phyloP scores from a whole-genome alignment of 768 basidiomycete species.

The Dioszegia crocea region DNA sequence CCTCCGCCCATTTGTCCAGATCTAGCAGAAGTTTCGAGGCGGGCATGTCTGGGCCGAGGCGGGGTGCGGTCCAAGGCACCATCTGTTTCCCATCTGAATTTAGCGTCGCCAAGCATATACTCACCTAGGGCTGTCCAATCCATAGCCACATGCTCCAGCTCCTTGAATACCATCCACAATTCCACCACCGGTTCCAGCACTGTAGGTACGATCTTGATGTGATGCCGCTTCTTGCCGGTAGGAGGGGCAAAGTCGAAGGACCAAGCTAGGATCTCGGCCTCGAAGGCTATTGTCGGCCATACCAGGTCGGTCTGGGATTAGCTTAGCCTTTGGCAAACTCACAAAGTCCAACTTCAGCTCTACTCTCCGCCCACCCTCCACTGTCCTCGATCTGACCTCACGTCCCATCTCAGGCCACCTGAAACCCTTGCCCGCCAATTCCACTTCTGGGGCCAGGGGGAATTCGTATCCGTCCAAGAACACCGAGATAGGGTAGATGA shows the following conservation, averaged over 20 bases:
- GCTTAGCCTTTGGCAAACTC: conserved; percentile 26
- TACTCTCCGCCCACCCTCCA: conserved; percentile 15
- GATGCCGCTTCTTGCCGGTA: conserved; percentile 69
- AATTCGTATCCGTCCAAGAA: conserved; percentile 83
- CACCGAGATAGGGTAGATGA: conserved; percentile 53
- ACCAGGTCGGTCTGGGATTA: conserved; percentile 26
- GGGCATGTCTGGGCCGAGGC: conserved; percentile 45
- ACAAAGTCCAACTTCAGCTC: conserved; percentile 38
- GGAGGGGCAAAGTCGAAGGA: conserved; percentile 75
- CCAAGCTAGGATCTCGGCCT: conserved; percentile 84
- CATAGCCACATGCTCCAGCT: conserved; percentile 53
- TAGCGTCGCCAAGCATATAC: conserved; percentile 54
- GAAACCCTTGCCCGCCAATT: conserved; percentile 56
- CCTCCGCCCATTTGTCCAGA: conserved; percentile 71
- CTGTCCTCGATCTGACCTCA: conserved; percentile 2
- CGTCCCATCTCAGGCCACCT: conserved; percentile 48
- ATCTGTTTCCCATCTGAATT: conserved; percentile 54
- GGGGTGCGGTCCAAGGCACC: conserved; percentile 35
- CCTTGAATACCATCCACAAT: conserved; percentile 53
- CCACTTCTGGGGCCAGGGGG: conserved; percentile 38
- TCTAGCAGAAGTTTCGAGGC: conserved; percentile 70
- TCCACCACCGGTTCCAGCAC: conserved; percentile 72
- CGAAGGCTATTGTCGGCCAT: conserved; percentile 72
- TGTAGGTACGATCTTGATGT: conserved; percentile 86
- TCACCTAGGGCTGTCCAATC: conserved; percentile 80